These are phyloP conservation scores for Setomelanomma holmii DNA, from an alignment of 2,329 filamentous ascomycete species.

Conservation along the genomic window DNA sequence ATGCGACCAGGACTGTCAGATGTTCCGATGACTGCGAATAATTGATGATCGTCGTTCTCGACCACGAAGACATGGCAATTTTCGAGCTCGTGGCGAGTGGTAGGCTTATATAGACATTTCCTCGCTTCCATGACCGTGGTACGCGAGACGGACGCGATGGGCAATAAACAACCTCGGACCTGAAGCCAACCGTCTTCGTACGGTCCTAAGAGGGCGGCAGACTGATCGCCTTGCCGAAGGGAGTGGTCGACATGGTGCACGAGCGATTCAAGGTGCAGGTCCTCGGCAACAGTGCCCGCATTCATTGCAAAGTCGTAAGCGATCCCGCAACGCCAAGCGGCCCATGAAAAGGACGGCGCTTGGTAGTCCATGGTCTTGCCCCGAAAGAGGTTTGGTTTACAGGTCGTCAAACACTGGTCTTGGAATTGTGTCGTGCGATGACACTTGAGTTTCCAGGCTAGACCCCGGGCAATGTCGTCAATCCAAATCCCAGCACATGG, in stretches of 20 bases:
- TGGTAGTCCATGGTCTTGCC: neutral
- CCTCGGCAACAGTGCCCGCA: neutral
- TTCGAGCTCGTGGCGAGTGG: no score
- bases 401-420: neutral
- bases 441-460: neutral
- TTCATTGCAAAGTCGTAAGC: neutral
- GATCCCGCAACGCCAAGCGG: neutral
- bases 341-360: neutral
- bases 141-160: neutral
- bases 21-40: no score
- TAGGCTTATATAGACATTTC: no score
- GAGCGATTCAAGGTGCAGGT: neutral
- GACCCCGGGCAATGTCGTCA: neutral
- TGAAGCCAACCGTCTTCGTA: neutral
- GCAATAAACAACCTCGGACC: neutral
- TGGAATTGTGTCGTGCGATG: neutral
- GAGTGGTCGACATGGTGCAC: neutral
- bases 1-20: no score
- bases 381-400: neutral
- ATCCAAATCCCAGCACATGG: neutral
- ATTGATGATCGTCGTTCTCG: no score
- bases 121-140: no score
- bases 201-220: neutral
- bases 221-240: neutral
- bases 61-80: no score